A percentile compares a stretch with the other conserved stretches of the same genome.
Evolutionary conservation across 2,329 filamentous ascomycete genomes (phyloP).

Genomic region (Aspergillus hortae): DNA sequence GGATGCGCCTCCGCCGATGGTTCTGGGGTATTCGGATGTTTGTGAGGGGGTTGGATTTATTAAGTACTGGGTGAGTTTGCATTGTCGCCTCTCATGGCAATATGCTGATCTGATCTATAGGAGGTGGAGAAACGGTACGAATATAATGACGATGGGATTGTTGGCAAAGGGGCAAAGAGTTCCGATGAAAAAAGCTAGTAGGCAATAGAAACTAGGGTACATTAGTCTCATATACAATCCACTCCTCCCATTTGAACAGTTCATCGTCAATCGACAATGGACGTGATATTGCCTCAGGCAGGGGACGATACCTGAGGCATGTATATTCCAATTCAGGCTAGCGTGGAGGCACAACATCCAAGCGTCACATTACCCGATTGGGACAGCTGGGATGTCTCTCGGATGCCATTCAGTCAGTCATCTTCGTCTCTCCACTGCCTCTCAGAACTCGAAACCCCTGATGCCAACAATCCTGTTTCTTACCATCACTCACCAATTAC

Average conservation of each 20-base stretch:
- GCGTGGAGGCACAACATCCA: background rate
- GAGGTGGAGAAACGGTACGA: background rate
- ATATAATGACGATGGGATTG: background rate
- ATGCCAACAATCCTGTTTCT: background rate
- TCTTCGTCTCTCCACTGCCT: background rate
- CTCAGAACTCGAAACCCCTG: background rate
- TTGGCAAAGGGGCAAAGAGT: background rate
- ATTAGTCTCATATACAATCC: no score
- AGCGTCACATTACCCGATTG: background rate
- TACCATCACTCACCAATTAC: background rate
- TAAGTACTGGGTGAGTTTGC: slow-evolving; percentile 26
- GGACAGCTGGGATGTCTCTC: background rate
- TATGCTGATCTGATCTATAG: slow-evolving; percentile 11
- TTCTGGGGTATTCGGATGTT: slow-evolving; percentile 44
- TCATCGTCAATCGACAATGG: no score
- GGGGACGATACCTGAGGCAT: no score
- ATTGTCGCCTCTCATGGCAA: background rate
- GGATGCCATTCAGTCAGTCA: background rate
- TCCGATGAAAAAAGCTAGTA: no score
- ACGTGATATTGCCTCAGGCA: no score
- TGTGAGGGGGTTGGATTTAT: slow-evolving; percentile 47
- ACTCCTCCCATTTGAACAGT: no score
- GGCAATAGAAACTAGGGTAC: no score
- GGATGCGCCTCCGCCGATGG: slow-evolving; percentile 39
- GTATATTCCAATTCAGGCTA: no score